phyloP scores from a whole-genome alignment of 1,284 basidiomycete genomes.

The Cryptococcus sp. region DNA sequence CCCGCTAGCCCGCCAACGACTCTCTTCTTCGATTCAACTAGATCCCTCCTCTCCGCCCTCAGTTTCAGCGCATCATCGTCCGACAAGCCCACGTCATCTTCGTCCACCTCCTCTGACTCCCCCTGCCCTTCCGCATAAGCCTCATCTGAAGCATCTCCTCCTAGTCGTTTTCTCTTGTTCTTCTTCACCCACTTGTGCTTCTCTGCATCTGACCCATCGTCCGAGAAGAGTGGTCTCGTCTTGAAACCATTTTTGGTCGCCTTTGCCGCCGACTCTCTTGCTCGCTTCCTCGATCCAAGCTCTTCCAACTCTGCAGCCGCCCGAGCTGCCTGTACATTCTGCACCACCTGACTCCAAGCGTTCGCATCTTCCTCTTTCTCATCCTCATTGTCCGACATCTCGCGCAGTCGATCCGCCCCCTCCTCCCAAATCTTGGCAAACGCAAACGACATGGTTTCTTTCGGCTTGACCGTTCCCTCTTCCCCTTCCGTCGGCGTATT shows the following conservation, averaged over 20 bases:
- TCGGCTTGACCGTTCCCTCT: conserved; percentile 11
- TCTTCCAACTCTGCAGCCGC: conserved; percentile 12
- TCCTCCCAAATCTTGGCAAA: conserved; percentile 87
- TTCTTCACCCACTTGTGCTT: conserved; percentile 25
- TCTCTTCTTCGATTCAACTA: no score
- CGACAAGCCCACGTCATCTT: conserved; percentile 5
- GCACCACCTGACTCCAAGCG: conserved; percentile 60
- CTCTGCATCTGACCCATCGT: conserved; percentile 7
- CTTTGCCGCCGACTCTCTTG: conserved; percentile 7
- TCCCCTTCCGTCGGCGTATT: conserved; percentile 27
- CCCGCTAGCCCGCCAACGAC: no score
- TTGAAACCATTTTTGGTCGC: not conserved
- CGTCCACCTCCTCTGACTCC: conserved; percentile 8
- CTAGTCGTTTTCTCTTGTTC: conserved; percentile 10
- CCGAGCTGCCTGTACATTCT: conserved; percentile 25
- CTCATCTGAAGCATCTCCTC: conserved; percentile 11
- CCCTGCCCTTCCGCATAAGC: conserved; percentile 22
- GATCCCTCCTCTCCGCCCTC: no score
- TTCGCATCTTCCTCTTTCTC: conserved; percentile 47
- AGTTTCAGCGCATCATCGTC: no score
- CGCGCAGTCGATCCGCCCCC: conserved; percentile 62
- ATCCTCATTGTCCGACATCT: conserved; percentile 54
- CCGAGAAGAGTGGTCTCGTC: not conserved
- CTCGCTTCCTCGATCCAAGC: conserved; percentile 1
- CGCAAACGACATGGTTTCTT: conserved; percentile 55